A percentile compares a stretch with the other conserved stretches of the same genome.
phyloP scores from a whole-genome alignment of 2,329 filamentous ascomycete species.

The Raffaelea arxii region DNA sequence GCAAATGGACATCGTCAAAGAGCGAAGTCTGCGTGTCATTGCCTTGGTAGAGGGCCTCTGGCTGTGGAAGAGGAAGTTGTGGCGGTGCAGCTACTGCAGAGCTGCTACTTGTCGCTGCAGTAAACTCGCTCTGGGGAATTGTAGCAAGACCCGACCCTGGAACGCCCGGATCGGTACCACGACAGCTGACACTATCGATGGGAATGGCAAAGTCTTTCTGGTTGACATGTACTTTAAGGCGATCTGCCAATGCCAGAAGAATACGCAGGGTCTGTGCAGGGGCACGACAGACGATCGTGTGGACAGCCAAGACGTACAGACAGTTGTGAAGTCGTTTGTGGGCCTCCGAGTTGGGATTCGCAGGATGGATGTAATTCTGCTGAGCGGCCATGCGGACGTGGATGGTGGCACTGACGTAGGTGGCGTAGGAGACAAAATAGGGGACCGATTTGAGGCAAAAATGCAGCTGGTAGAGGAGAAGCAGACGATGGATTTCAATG shows the following conservation, averaged over 20 bases:
- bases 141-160: too few relatives aligned
- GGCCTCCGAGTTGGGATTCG: constrained; percentile 17
- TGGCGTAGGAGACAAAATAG: constrained; percentile 45
- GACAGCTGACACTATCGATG: too few relatives aligned
- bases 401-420: constrained; percentile 45
- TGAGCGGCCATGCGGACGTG: constrained; percentile 40
- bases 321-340: constrained; percentile 31
- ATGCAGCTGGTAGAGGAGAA: constrained; percentile 26
- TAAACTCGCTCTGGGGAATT: too few relatives aligned
- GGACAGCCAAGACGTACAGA: constrained; percentile 34
- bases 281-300: constrained; percentile 20
- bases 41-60: too few relatives aligned
- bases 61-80: too few relatives aligned
- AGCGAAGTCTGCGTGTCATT: too few relatives aligned
- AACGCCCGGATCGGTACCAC: too few relatives aligned
- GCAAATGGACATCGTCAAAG: too few relatives aligned
- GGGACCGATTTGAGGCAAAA: constrained; percentile 30
- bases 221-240: neutral
- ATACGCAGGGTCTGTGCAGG: neutral
- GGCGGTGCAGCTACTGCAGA: too few relatives aligned
- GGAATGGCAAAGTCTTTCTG: too few relatives aligned
- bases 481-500: constrained; percentile 13
- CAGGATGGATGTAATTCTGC: too few relatives aligned
- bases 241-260: neutral
- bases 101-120: too few relatives aligned